Conservation (phyloP, 495 filamentous ascomycete species). For the Neurospora tetrasperma region DNA sequence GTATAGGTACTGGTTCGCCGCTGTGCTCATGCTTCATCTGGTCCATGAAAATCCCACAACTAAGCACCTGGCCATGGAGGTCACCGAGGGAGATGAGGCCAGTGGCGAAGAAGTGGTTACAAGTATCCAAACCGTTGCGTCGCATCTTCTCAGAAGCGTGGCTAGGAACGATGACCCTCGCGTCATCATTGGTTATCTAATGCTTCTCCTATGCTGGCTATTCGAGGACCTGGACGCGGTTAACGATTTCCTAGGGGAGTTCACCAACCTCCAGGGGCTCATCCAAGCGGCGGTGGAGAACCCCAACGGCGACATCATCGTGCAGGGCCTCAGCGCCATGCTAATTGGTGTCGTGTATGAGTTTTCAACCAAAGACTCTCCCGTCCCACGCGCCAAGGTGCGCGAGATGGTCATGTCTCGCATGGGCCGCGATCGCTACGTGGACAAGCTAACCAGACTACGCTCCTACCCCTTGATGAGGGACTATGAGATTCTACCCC, state of each 20-base stretch:
- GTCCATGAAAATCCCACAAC: slow-evolving; percentile 71
- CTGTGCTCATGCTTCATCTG: slow-evolving; percentile 83
- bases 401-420: slow-evolving; percentile 70
- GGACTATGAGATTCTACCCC: slow-evolving; percentile 81
- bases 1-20: slow-evolving; percentile 85
- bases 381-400: slow-evolving; percentile 71
- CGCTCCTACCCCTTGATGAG: slow-evolving; percentile 74
- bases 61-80: slow-evolving; percentile 67
- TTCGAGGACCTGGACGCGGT: slow-evolving; percentile 88
- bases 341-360: slow-evolving; percentile 88
- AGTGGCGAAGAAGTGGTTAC: slow-evolving; percentile 93
- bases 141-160: slow-evolving; percentile 62
- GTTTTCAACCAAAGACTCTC: slow-evolving; percentile 95
- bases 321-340: slow-evolving; percentile 74
- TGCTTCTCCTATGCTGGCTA: slow-evolving; percentile 86
- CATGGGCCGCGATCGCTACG: slow-evolving; percentile 79
- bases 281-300: slow-evolving; percentile 51
- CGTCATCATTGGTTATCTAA: slow-evolving; percentile 75
- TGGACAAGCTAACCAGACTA: slow-evolving; percentile 71
- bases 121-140: slow-evolving; percentile 76
- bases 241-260: slow-evolving; percentile 90
- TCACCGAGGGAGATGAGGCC: slow-evolving; percentile 82
- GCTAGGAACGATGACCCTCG: slow-evolving; percentile 70
- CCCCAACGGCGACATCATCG: slow-evolving; percentile 53
- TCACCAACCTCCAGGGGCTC: slow-evolving; percentile 80